Evolutionary conservation across 2,329 filamentous ascomycete species (phyloP).

Genomic region (Pseudopithomyces maydicus): DNA sequence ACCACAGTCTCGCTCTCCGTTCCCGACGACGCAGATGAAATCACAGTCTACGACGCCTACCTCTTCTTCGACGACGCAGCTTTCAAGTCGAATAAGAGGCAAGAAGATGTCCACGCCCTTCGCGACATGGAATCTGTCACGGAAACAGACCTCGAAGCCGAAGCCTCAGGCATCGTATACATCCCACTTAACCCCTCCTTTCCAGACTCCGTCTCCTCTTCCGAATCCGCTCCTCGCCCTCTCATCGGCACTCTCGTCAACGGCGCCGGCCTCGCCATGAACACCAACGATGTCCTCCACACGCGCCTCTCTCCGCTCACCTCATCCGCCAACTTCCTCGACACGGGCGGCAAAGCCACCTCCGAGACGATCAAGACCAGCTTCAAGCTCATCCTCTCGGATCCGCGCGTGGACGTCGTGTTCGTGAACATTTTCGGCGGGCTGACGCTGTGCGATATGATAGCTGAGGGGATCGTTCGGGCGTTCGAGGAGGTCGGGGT

Average conservation of each 20-base stretch:
- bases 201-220: conserved; percentile 9
- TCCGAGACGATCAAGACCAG: conserved; percentile 77
- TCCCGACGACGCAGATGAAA: conserved; percentile 36
- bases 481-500: conserved; percentile 73
- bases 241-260: conserved; percentile 86
- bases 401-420: conserved; percentile 72
- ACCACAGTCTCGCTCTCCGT: conserved; percentile 58
- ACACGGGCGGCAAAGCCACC: conserved; percentile 88
- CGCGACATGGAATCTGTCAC: conserved; percentile 59
- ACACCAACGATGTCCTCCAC: conserved; percentile 80
- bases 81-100: conserved; percentile 65
- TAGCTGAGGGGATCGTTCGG: conserved; percentile 73
- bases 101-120: conserved; percentile 64
- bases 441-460: conserved; percentile 78
- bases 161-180: conserved; percentile 78
- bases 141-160: conserved; percentile 64
- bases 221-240: conserved; percentile 50
- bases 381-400: conserved; percentile 74
- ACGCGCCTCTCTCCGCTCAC: conserved; percentile 65
- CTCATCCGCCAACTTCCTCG: conserved; percentile 79
- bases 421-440: conserved; percentile 76
- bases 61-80: conserved; percentile 75
- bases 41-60: conserved; percentile 60
- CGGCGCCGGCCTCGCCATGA: conserved; percentile 88
- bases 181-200: conserved; percentile 58